Evolutionary conservation across 2,329 filamentous ascomycete genomes (phyloP).

Genomic region (Lasiodiplodia sp.): DNA sequence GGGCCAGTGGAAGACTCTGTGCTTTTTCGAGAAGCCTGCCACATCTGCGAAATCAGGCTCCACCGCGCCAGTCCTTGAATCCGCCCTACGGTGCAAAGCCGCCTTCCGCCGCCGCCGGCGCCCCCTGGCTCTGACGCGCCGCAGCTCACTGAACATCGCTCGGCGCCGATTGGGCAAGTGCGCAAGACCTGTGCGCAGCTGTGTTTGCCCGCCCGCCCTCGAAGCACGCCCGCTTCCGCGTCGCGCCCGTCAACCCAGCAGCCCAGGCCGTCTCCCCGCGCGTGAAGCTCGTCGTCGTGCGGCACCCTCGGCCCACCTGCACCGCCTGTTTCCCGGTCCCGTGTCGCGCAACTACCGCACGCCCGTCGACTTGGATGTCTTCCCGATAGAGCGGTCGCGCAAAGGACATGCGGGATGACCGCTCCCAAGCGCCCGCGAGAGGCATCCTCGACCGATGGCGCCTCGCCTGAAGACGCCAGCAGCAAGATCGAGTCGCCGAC

Average conservation of each 20-base stretch:
- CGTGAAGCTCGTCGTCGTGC: background rate
- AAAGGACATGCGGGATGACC: constrained; percentile 42
- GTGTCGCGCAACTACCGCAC: constrained; percentile 11
- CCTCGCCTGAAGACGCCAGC: constrained; percentile 20
- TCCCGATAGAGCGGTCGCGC: constrained; percentile 26
- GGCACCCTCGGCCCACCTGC: constrained; percentile 20
- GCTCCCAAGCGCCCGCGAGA: constrained; percentile 49
- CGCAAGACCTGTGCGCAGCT: constrained; percentile 2
- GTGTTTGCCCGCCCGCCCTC: constrained; percentile 1
- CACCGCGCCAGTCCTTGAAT: constrained; percentile 20
- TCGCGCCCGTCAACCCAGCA: constrained; percentile 19
- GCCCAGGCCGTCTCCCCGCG: constrained; percentile 17
- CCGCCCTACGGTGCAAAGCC: constrained; percentile 27
- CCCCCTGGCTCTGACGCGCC: background rate
- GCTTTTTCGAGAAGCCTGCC: constrained; percentile 22
- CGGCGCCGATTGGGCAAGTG: constrained; percentile 21
- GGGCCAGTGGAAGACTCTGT: constrained; percentile 15
- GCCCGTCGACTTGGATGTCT: constrained; percentile 23
- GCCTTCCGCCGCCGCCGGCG: constrained; percentile 20
- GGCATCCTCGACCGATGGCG: constrained; percentile 45
- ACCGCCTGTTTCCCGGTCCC: constrained; percentile 17
- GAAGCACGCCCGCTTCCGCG: constrained; percentile 19
- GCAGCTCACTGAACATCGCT: constrained; percentile 27
- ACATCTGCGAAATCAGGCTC: constrained; percentile 16
- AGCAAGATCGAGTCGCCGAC: constrained; percentile 43